phyloP scores from a whole-genome alignment of 768 basidiomycete genomes.

The Gloeophyllum trabeum region DNA sequence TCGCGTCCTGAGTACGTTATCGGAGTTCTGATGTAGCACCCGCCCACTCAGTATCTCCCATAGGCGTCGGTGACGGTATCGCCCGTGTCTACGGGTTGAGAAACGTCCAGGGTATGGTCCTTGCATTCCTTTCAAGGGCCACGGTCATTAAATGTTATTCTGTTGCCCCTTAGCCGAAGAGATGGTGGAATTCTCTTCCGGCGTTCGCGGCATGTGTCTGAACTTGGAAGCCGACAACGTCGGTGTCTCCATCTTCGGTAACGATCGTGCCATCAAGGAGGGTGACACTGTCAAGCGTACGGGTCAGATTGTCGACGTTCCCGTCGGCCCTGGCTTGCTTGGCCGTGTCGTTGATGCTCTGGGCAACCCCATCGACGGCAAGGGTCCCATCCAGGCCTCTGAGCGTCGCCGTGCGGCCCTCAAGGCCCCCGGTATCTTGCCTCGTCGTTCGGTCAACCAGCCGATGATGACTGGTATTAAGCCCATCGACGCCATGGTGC shows the following conservation, averaged over 20 bases:
- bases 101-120: constrained; percentile 84
- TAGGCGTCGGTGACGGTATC: constrained; percentile 99
- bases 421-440: constrained; percentile 98
- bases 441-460: constrained; percentile 99
- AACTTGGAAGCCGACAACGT: constrained; percentile 99
- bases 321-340: constrained; percentile 92
- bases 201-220: constrained; percentile 99
- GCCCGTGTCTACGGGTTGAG: constrained; percentile 98
- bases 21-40: constrained; percentile 14
- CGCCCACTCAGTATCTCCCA: constrained; percentile 9
- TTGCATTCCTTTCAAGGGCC: constrained; percentile 8
- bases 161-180: constrained; percentile 96
- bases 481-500: constrained; percentile 99
- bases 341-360: constrained; percentile 99
- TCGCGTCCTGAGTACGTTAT: constrained; percentile 84
- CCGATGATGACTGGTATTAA: constrained; percentile 99
- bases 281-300: constrained; percentile 99
- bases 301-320: constrained; percentile 99
- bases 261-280: constrained; percentile 97
- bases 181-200: constrained; percentile 99
- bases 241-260: constrained; percentile 99
- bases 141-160: constrained; percentile 12
- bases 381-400: constrained; percentile 88
- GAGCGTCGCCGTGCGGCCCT: constrained; percentile 96
- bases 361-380: constrained; percentile 99